Base-by-base conservation (phyloP, 306 rosid species). In the Trichosanthes truncata region DNA sequence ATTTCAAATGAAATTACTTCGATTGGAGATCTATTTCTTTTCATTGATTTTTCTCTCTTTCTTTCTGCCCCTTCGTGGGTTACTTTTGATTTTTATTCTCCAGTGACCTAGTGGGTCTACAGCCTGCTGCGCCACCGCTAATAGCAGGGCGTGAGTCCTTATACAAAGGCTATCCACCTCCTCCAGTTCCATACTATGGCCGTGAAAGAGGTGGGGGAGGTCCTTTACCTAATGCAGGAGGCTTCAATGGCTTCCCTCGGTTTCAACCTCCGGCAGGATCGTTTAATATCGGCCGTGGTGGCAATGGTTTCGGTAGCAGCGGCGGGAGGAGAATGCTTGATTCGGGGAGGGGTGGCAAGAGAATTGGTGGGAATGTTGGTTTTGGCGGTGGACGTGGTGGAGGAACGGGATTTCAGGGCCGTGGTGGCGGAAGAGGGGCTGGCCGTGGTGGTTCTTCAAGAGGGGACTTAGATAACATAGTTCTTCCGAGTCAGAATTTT, bases 401-500 rank as follows among this genome's bases (percentile, higher is more conserved):
- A 12, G 78, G 86, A 21, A 73, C 80, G 80, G 84, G 88, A 36
- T 82, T 51, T 71, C 61, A 14, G 3, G 76, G 88, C 40, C 80
- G 87, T 26, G 89, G 82, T 25, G 87, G 89, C n/a, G 82, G 86
- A 57, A 74, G 91, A 78, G 91, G 94, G 51, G 92, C 89, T 82
- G 87, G 92, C 62, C 93, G 84, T 48, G 93, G 91, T 71, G 89
- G 87, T 2, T 84, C 91, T 3, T 88, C 92, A 10, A 89, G 81
- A 80, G 97, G 90, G 62, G 98, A 94, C 48, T 87, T 94, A 91
- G 89, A 92, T 76, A 89, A 80, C 48, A 69, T 94, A 63, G 49
- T 89, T 35, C 94, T 94, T 33, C 97, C 98, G 0, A 89, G 84
- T 87, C 97, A 92, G 81, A 90, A 89, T 84, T 94, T 94, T 81